Evolutionary conservation across 805 yeast genomes (phyloP), one percentile per base, ranked within the genome.

Genomic region (Monosporozyma servazzii): DNA sequence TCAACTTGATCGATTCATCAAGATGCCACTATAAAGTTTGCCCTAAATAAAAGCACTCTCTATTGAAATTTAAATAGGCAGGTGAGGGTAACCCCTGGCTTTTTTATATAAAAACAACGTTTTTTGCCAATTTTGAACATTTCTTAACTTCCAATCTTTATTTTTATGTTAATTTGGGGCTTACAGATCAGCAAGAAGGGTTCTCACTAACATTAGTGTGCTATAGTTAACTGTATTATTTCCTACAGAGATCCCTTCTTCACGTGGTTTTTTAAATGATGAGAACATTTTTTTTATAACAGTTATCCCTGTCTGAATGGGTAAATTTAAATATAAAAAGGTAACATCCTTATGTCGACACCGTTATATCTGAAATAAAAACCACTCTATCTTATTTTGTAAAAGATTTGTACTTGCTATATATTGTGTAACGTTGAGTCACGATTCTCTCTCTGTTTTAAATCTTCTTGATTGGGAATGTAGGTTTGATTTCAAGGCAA

Each of bases 241-340:
- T 41, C 44, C 44, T 41, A n/a, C 13, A 33, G 8, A 15, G 37
- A 33, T 13, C 37, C 17, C 3, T 33, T n/a, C n/a, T 33, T 20
- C 42, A 39, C 17, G 42, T 39, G 42, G 42, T 39, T 45, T 33
- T n/a, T 49, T 43, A 40, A 47, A 65, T 66, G 70, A 66, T 66
- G 70, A 66, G 62, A 66, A 66, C 54, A 49, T 47, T 60, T 59
- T 61, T 48, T 49, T 45, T 51, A 56, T 52, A 56, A 62, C 70
- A 67, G 71, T 67, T 67, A 67, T 67, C 71, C 71, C 71, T 67
- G 71, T 67, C 71, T 67, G 71, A 67, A 65, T 61, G 66, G 65
- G 68, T 58, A 55, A 36, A 27, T 45, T 45, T 27, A 45, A 18
- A 48, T 29, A 36, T 37, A 46, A 48, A 53, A 59, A 52, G 63